Conservation (phyloP, 2,329 filamentous ascomycete species). For the Cladophialophora psammophila region DNA sequence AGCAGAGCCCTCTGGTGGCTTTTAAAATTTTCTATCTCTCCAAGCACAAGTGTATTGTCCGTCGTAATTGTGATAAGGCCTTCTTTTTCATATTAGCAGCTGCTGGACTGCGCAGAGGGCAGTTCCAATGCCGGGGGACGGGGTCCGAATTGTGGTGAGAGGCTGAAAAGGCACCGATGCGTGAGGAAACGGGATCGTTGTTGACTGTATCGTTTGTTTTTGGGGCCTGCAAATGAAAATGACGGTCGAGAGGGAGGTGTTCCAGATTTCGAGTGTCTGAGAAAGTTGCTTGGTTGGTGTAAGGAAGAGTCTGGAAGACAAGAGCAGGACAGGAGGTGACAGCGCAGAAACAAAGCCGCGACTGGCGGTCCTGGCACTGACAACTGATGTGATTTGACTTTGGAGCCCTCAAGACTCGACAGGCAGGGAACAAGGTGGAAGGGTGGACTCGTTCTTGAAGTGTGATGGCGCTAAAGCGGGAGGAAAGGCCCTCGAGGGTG, state of each 20-base stretch:
- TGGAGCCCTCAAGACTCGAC: slow-evolving; percentile 14
- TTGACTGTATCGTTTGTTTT: not conserved
- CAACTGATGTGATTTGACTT: slow-evolving; percentile 5
- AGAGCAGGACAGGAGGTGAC: not conserved
- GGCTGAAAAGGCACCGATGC: slow-evolving; percentile 24
- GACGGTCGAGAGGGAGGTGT: not conserved
- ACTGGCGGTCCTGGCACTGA: slow-evolving; percentile 9
- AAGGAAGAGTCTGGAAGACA: slow-evolving; percentile 13
- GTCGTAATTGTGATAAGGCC: slow-evolving; percentile 23
- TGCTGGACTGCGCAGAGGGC: slow-evolving; percentile 16
- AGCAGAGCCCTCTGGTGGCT: slow-evolving; percentile 31
- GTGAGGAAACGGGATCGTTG: slow-evolving; percentile 1
- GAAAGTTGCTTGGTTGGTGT: slow-evolving; percentile 9
- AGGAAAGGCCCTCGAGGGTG: slow-evolving; percentile 15
- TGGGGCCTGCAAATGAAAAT: not conserved
- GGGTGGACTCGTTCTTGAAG: slow-evolving; percentile 13
- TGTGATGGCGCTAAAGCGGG: slow-evolving; percentile 30
- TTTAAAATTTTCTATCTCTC: slow-evolving; percentile 26
- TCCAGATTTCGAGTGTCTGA: slow-evolving; percentile 3
- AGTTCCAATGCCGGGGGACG: slow-evolving; percentile 13
- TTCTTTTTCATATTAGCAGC: slow-evolving; percentile 38
- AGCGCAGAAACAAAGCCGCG: slow-evolving; percentile 1
- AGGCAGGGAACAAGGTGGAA: slow-evolving; percentile 28
- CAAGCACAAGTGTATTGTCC: slow-evolving; percentile 24
- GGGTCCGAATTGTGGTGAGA: slow-evolving; percentile 22